Conservation (phyloP, 2,329 filamentous ascomycete species). For the Exophiala aquamarina region DNA sequence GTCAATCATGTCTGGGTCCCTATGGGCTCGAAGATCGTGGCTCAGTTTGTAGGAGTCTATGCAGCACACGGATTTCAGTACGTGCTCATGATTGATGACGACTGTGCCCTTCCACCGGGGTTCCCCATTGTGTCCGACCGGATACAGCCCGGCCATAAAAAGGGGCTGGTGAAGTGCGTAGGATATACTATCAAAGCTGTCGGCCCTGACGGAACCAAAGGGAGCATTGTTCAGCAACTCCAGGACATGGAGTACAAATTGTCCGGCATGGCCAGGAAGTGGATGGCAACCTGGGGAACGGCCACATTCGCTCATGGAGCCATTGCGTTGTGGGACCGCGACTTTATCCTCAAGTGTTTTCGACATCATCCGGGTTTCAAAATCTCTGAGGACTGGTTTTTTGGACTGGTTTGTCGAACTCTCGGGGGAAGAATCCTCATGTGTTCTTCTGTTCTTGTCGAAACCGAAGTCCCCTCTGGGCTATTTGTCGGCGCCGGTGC, state of each 20-base stretch:
- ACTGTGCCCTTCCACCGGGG: constrained; percentile 48
- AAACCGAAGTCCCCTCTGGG: constrained; percentile 49
- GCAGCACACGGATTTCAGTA: constrained; percentile 47
- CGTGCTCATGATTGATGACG: constrained; percentile 52
- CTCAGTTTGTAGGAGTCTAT: constrained; percentile 50
- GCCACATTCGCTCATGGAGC: constrained; percentile 54
- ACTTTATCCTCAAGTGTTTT: constrained; percentile 48
- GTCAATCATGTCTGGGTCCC: constrained; percentile 53
- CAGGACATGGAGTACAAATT: constrained; percentile 57
- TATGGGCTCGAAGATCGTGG: constrained; percentile 51
- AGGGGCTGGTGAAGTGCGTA: constrained; percentile 44
- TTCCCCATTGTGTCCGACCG: constrained; percentile 49
- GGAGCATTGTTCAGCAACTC: constrained; percentile 45
- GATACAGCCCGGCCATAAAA: constrained; percentile 28
- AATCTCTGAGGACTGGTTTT: constrained; percentile 55
- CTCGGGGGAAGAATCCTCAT: constrained; percentile 49
- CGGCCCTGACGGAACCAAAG: constrained; percentile 37
- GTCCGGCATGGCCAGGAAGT: constrained; percentile 46
- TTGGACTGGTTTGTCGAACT: constrained; percentile 48
- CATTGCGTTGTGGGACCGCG: constrained; percentile 50
- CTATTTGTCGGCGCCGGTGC: constrained; percentile 43
- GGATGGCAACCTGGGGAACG: constrained; percentile 47
- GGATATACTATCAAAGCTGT: constrained; percentile 52
- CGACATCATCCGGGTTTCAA: constrained; percentile 51
- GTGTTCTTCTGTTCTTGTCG: constrained; percentile 52